Base-by-base conservation (phyloP, 257 asterid species). In the Solanum chmielewskii region DNA sequence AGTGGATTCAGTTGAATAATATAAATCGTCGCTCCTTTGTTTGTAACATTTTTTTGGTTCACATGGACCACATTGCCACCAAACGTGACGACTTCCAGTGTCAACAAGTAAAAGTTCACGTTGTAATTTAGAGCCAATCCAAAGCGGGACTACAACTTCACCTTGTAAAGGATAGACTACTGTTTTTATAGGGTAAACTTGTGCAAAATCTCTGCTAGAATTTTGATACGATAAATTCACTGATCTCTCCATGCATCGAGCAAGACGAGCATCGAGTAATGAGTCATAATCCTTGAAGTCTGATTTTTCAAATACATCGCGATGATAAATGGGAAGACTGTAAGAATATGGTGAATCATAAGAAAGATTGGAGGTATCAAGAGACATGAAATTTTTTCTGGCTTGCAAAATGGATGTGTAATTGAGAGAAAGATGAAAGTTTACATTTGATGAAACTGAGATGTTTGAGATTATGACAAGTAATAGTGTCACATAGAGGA, bases 1-100 rank as follows among this genome's bases (percentile, higher is more conserved):
- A 27, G 14, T 81, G 44, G 45, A 81, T 20, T 16, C 44, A 27
- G 69, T 29, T 29, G 85, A 49, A 49, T 81, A 41, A 13, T 81
- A 49, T 20, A 81, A 27, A 29, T 25, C 4, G 31, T 81, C 18
- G 18, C 7, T 49, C 69, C n/a, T 49, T 81, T 49, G 85, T 81
- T 27, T 13, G 39, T 47, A 81, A 49, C 85, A 81, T 81, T 49
- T 49, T 8, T 49, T 81, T 81, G 29, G 29, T 81, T 29, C 85
- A 81, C 85, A 81, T 11, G 85, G 69, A 81, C 31, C 85, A 81
- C 85, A 81, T 18, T 81, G 69, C 85, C 85, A 81, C 69, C 85
- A 81, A 81, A 81, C 69, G 4, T 5, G 20, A 81, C 85, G 69
- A 81, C 85, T 81, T 81, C 85, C 85, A 49, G 69, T 81, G 21